These are phyloP conservation scores for Fusarium subglutinans DNA, from an alignment of 2,329 filamentous ascomycete genomes.

Conservation along the genomic window DNA sequence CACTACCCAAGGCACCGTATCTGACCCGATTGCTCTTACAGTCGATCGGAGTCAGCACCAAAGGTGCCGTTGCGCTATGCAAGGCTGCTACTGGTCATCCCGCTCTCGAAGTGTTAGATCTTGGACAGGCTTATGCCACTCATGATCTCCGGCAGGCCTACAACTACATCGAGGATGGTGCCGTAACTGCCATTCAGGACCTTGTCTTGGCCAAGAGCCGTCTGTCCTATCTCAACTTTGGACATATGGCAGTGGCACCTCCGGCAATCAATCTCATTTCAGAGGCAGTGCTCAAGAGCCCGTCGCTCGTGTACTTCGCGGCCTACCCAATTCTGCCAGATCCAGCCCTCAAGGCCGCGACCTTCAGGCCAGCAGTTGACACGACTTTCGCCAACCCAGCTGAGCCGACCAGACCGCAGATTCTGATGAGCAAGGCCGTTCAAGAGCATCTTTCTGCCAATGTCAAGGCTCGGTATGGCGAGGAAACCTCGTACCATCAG, in stretches of 20 bases:
- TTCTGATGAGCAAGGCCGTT: conserved; percentile 44
- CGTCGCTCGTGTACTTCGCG: conserved; percentile 50
- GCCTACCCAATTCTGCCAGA: conserved; percentile 50
- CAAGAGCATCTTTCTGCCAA: conserved; percentile 45
- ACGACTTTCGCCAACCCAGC: conserved; percentile 37
- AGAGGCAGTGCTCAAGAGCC: conserved; percentile 42
- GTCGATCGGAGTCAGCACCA: conserved; percentile 55
- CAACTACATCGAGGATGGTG: conserved; percentile 56
- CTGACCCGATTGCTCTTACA: conserved; percentile 52
- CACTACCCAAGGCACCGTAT: conserved; percentile 46
- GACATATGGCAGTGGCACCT: conserved; percentile 49
- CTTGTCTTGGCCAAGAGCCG: conserved; percentile 46
- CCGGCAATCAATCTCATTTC: conserved; percentile 43
- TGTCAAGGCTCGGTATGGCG: conserved; percentile 46
- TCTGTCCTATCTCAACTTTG: conserved; percentile 55
- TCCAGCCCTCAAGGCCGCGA: conserved; percentile 24
- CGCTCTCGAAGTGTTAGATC: conserved; percentile 51
- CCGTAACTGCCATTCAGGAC: conserved; percentile 45
- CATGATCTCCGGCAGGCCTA: conserved; percentile 56
- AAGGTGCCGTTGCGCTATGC: conserved; percentile 51
- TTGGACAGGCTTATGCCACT: conserved; percentile 59
- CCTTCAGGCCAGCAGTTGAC: conserved; percentile 46
- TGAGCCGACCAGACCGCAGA: conserved; percentile 36
- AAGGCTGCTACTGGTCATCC: conserved; percentile 48
- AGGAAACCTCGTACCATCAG: conserved; percentile 41